Conservation (phyloP, 2,329 filamentous ascomycete species). For the Stemphylium lycopersici region DNA sequence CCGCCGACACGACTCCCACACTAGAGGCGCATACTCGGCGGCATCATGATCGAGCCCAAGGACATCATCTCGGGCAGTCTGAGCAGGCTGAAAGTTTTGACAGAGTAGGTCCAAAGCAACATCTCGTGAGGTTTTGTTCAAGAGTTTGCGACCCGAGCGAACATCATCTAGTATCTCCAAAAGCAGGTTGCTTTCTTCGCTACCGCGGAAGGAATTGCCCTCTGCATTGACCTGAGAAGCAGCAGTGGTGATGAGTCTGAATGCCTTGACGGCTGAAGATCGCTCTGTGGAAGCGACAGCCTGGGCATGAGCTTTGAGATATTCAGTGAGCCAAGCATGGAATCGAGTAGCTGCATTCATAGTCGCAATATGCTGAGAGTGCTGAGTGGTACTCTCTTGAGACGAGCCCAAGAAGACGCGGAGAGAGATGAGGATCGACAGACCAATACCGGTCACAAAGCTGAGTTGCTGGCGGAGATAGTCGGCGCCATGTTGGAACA, state of each 20-base stretch:
- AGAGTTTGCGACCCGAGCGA: slow-evolving; percentile 63
- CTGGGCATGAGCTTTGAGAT: slow-evolving; percentile 62
- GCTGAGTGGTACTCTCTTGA: slow-evolving; percentile 81
- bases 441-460: slow-evolving; percentile 79
- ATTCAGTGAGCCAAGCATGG: slow-evolving; percentile 76
- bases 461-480: slow-evolving; percentile 71
- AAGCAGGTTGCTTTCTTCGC: slow-evolving; percentile 79
- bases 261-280: slow-evolving; percentile 57
- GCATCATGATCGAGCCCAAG: slow-evolving; percentile 71
- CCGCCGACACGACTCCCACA: slow-evolving; percentile 79
- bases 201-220: slow-evolving; percentile 72
- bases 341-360: slow-evolving; percentile 78
- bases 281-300: slow-evolving; percentile 25
- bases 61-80: slow-evolving; percentile 67
- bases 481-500: slow-evolving; percentile 70
- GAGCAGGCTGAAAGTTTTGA: slow-evolving; percentile 70
- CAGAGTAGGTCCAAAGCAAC: slow-evolving; percentile 77
- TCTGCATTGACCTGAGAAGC: slow-evolving; percentile 70
- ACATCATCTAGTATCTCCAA: slow-evolving; percentile 81
- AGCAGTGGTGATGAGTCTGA: slow-evolving; percentile 70
- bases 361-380: slow-evolving; percentile 79
- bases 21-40: slow-evolving; percentile 64
- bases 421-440: slow-evolving; percentile 81
- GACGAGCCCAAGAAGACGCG: slow-evolving; percentile 75
- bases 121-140: slow-evolving; percentile 72